Evolutionary conservation across 345 rosid genomes (phyloP), one percentile per base, ranked within the genome.

Genomic region (Eutrema yunnanense): DNA sequence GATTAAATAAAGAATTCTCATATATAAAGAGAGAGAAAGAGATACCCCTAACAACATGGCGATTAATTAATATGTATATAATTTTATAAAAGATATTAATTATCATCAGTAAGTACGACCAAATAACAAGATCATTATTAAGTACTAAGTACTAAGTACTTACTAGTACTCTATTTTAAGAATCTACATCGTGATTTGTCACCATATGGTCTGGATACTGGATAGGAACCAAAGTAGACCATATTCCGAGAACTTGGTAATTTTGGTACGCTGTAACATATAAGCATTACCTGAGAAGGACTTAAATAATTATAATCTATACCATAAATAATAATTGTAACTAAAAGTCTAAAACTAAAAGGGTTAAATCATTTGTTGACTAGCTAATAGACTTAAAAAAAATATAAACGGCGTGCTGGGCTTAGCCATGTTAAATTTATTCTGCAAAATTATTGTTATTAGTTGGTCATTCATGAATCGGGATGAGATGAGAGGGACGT

Each of bases 111-210:
- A 63, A 73, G 76, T 64, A 32, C 41, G 57, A 27, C 64, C 40
- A 16, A 50, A 42, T 11, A 42, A 29, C 3, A 40, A 1, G 8
- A 60, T 62, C 29, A 12, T 41, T 51, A 43, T 50, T 16, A 50
- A 50, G 4, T 72, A 34, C 9, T 65, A 50, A n/a, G n/a, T n/a
- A n/a, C n/a, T n/a, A n/a, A n/a, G 4, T 72, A 34, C 9, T 16
- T 65, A 22, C 3, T 34, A 63, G 2, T 73, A 65, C 46, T 56
- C 7, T 37, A 47, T 16, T 14, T 47, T 36, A 67, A 19, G 67
- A 49, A 65, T 66, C 73, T 49, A 40, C 67, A 42, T 49, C 78
- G 73, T 52, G 65, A 64, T 49, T 74, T 22, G 61, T n/a, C 16
- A 74, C 54, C 61, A 38, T 66, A 49, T n/a, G 37, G 53, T 58